Conservation (phyloP, 140 eudicot species). For the Bidens hawaiensis region DNA sequence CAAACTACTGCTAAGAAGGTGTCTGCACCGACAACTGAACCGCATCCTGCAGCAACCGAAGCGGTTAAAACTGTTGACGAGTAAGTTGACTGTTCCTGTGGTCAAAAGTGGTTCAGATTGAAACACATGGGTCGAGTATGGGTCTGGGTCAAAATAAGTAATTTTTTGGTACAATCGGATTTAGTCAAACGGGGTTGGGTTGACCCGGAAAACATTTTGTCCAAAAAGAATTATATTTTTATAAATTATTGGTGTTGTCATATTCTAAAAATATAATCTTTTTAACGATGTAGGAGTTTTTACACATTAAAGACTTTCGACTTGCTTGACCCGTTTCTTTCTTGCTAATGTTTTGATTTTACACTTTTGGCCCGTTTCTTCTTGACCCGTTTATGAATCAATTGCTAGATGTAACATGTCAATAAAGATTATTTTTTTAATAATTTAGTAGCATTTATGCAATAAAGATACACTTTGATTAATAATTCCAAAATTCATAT, state of each 20-base stretch:
- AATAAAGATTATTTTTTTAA: neutral
- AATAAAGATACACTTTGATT: neutral
- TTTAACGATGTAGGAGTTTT: neutral
- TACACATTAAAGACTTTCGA: neutral
- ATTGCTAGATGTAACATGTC: neutral
- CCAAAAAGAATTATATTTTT: neutral
- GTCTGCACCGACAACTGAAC: constrained; percentile 44
- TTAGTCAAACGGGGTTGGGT: neutral
- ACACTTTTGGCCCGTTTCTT: neutral
- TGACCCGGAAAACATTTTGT: neutral
- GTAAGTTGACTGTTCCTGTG: constrained; percentile 41
- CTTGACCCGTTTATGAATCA: neutral
- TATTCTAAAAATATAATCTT: neutral
- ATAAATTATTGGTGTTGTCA: neutral
- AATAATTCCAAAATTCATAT: neutral
- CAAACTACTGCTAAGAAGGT: constrained; percentile 73
- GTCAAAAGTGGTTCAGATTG: neutral
- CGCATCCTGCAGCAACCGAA: constrained; percentile 47
- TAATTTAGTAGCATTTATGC: neutral
- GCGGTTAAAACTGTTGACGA: constrained; percentile 38
- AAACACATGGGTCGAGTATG: neutral
- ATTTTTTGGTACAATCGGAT: neutral
- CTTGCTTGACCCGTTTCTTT: neutral
- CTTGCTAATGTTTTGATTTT: neutral
- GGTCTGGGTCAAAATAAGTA: neutral